Conservation (phyloP, 306 rosid species). For the Dryas alaskensis region DNA sequence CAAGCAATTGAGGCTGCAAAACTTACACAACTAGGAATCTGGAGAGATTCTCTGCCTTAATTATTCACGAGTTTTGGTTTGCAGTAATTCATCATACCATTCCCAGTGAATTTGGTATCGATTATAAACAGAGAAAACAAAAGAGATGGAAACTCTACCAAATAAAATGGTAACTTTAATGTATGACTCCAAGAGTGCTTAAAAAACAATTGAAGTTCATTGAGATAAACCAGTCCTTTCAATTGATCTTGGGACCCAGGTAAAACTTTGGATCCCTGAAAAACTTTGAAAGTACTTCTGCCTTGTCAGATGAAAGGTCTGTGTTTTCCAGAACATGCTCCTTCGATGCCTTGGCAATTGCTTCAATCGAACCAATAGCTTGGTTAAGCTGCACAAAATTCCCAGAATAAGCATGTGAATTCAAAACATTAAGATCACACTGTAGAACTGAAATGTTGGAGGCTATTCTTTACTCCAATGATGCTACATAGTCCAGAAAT, state of each 20-base stretch:
- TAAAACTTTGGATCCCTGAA: conserved; percentile 75
- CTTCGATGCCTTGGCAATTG: conserved; percentile 73
- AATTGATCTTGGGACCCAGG: conserved; percentile 61
- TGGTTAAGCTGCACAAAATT: conserved; percentile 65
- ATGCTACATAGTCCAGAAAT: too few species aligned
- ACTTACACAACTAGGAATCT: not conserved
- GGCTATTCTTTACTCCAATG: not conserved
- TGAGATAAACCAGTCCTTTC: conserved; percentile 23
- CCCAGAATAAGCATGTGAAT: conserved; percentile 17
- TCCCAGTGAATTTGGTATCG: too few species aligned
- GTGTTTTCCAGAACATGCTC: conserved; percentile 74
- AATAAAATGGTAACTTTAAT: not conserved
- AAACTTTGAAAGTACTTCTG: conserved; percentile 57
- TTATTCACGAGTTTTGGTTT: not conserved
- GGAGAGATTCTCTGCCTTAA: not conserved
- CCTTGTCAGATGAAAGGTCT: conserved; percentile 84
- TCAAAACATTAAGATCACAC: not conserved
- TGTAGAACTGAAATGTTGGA: not conserved
- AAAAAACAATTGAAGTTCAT: not conserved
- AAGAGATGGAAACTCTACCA: too few species aligned
- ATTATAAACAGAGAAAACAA: too few species aligned
- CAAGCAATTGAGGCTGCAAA: too few species aligned
- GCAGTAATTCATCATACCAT: not conserved
- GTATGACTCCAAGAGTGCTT: not conserved
- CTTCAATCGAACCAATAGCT: conserved; percentile 87